Percentiles rank a stretch among this genome's conserved stretches.
Evolutionary conservation across 169 alveolate genomes (phyloP).

Genomic region (Cyclospora cayetanensis): DNA sequence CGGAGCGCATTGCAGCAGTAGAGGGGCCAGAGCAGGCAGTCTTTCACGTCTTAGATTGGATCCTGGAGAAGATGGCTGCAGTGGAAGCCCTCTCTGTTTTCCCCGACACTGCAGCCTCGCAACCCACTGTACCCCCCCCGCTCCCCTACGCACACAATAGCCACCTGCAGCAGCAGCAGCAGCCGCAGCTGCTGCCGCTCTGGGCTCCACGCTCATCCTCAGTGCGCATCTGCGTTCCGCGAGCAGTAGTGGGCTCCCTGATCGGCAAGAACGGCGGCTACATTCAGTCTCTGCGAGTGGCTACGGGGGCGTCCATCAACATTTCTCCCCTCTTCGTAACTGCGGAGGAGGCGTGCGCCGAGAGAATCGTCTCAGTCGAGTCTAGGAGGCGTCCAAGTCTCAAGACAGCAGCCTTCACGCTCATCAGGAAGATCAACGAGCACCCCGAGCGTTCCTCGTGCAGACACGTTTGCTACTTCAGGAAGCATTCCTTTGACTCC

Average conservation of each 20-base stretch:
- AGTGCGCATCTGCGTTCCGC: conserved; percentile 48
- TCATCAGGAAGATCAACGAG: conserved; percentile 24
- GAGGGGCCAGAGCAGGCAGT: conserved; percentile 52
- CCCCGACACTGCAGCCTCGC: no score
- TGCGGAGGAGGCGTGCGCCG: conserved; percentile 66
- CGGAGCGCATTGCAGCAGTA: conserved; percentile 51
- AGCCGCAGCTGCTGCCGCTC: background rate
- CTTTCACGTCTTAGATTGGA: conserved; percentile 57
- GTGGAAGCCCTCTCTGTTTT: no score
- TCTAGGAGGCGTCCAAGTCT: background rate
- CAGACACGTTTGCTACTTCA: conserved; percentile 46
- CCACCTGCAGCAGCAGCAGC: conserved; percentile 9
- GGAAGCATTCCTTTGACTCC: conserved; percentile 45
- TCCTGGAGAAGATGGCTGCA: conserved; percentile 26
- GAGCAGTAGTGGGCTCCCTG: conserved; percentile 56
- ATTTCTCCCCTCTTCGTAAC: conserved; percentile 64
- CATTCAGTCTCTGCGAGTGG: conserved; percentile 60
- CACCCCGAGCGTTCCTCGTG: conserved; percentile 60
- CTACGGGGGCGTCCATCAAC: conserved; percentile 46
- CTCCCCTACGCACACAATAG: no score
- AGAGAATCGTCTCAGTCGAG: conserved; percentile 37
- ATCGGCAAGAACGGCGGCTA: conserved; percentile 60
- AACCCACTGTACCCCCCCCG: no score
- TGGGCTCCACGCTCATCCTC: background rate
- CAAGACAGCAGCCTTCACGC: conserved; percentile 28